These are phyloP conservation scores for Tilletia walkeri DNA, from an alignment of 1,284 basidiomycete species.

Conservation along the genomic window DNA sequence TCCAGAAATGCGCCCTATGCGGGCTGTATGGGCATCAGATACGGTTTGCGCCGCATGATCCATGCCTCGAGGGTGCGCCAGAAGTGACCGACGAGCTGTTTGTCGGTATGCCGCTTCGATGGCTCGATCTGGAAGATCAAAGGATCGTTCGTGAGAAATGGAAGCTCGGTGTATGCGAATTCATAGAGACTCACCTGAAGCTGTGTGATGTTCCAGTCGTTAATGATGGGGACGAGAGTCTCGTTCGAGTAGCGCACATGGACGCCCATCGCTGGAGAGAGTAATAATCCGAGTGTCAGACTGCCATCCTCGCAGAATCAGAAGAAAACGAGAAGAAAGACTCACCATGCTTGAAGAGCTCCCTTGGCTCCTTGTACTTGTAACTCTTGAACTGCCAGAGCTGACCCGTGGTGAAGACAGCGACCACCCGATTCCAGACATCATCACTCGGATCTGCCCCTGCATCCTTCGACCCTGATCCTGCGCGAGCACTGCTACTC, in stretches of 20 bases:
- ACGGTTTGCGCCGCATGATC: conserved; percentile 60
- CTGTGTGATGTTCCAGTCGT: conserved; percentile 95
- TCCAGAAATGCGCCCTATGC: not conserved
- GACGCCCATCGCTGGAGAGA: conserved; percentile 43
- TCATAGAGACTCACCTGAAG: conserved; percentile 67
- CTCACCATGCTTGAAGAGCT: conserved; percentile 87
- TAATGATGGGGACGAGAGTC: conserved; percentile 78
- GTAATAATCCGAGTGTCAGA: too few species aligned
- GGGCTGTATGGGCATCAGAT: conserved; percentile 24
- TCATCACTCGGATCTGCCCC: conserved; percentile 31
- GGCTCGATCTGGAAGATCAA: conserved; percentile 36
- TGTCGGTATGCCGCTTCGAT: conserved; percentile 78
- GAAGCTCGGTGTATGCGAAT: not conserved
- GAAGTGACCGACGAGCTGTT: conserved; percentile 88
- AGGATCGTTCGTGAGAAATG: not conserved
- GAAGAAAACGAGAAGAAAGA: not conserved
- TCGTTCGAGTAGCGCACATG: conserved; percentile 92
- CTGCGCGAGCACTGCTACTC: not conserved
- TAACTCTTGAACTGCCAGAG: conserved; percentile 96
- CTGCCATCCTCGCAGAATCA: too few species aligned
- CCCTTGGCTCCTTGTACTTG: conserved; percentile 88
- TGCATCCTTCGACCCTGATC: too few species aligned
- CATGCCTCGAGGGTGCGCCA: conserved; percentile 87
- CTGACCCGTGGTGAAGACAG: conserved; percentile 95
- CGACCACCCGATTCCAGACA: conserved; percentile 78